Evolutionary conservation across 805 yeast species (phyloP).

Genomic region (Metschnikowia borealis): DNA sequence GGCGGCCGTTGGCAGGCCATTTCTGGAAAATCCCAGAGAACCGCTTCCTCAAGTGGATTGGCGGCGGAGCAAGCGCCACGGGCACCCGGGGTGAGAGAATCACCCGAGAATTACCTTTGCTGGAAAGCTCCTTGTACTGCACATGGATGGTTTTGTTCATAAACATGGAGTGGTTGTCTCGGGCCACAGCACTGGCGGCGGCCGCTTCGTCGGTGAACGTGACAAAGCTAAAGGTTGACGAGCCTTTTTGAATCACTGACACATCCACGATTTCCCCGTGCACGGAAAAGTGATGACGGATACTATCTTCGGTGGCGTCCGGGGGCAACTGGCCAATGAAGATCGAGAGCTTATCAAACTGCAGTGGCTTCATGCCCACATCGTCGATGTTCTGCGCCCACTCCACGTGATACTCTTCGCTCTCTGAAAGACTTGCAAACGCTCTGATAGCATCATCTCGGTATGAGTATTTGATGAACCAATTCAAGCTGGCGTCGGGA

Average conservation of each 20-base stretch:
- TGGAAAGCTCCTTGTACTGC: slow-evolving; percentile 64
- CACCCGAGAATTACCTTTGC: slow-evolving; percentile 19
- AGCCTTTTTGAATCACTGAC: slow-evolving; percentile 48
- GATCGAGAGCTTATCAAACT: slow-evolving; percentile 64
- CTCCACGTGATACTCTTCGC: slow-evolving; percentile 56
- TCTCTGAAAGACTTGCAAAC: slow-evolving; percentile 61
- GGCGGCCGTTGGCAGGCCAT: slow-evolving; percentile 10
- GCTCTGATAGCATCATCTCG: slow-evolving; percentile 88
- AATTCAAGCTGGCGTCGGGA: slow-evolving; percentile 31
- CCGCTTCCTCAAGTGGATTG: slow-evolving; percentile 49
- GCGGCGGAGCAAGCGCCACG: slow-evolving; percentile 71
- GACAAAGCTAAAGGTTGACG: slow-evolving; percentile 68
- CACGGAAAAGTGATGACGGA: slow-evolving; percentile 54
- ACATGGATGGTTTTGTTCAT: slow-evolving; percentile 76
- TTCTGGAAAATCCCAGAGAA: slow-evolving; percentile 9
- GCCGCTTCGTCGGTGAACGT: slow-evolving; percentile 60
- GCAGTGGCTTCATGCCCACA: slow-evolving; percentile 18
- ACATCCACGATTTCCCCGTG: slow-evolving; percentile 66
- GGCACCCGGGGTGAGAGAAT: slow-evolving; percentile 23
- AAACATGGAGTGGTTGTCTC: slow-evolving; percentile 77
- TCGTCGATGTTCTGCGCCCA: slow-evolving; percentile 83
- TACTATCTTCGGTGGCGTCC: slow-evolving; percentile 49
- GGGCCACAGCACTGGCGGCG: slow-evolving; percentile 84
- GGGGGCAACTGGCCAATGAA: slow-evolving; percentile 72
- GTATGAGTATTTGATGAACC: slow-evolving; percentile 77